Conservation (phyloP, 768 basidiomycete genomes). For the Termitomyces sp. region DNA sequence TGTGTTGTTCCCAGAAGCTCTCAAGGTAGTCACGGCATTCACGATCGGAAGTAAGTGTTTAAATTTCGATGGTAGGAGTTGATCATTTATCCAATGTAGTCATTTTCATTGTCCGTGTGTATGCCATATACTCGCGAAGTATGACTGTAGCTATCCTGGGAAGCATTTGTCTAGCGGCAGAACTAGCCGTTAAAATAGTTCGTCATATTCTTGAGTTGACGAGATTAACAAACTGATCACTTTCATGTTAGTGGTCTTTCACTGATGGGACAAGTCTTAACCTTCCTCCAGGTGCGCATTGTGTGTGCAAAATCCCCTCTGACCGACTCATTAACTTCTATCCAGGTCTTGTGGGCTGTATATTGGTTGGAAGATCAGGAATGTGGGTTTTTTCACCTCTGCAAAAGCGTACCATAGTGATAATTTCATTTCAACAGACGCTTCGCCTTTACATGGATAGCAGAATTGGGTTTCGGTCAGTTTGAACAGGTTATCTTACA, state of each 20-base stretch:
- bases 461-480: slow-evolving; percentile 30
- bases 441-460: slow-evolving; percentile 30
- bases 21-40: not conserved
- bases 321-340: not conserved
- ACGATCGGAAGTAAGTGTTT: not conserved
- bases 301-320: not conserved
- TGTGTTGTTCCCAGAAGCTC: not conserved
- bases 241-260: slow-evolving; percentile 25
- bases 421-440: slow-evolving; percentile 16
- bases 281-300: slow-evolving; percentile 21
- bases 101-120: slow-evolving; percentile 5
- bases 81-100: not conserved
- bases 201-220: slow-evolving; percentile 4
- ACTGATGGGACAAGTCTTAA: slow-evolving; percentile 26
- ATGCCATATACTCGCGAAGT: slow-evolving; percentile 23
- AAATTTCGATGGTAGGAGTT: not conserved
- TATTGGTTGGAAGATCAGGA: slow-evolving; percentile 22
- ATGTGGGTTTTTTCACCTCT: slow-evolving; percentile 5
- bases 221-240: not conserved
- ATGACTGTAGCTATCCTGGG: slow-evolving; percentile 8
- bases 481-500: not conserved
- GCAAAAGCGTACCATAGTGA: not conserved
- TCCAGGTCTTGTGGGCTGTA: slow-evolving; percentile 28
- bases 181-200: slow-evolving; percentile 23
- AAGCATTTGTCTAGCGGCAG: slow-evolving; percentile 11